Percentiles rank a stretch among this genome's conserved stretches.
phyloP scores from a whole-genome alignment of 129 eudicot species.

The Chrysanthemum makinoi region DNA sequence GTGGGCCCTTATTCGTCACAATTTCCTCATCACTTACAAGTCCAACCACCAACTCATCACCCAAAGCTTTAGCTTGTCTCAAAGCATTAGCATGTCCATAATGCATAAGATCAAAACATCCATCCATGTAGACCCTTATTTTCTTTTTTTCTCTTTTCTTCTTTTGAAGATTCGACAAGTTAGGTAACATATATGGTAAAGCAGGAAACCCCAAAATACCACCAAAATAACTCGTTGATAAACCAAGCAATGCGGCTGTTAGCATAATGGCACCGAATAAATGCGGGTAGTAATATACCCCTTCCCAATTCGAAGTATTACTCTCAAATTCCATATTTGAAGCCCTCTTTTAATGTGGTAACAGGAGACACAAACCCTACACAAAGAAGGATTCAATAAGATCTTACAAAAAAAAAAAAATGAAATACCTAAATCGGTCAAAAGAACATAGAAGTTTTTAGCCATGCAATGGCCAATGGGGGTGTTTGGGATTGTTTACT shows the following conservation, averaged over 20 bases:
- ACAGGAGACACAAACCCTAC: constrained; percentile 77
- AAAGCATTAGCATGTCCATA: constrained; percentile 40
- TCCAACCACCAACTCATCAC: constrained; percentile 90
- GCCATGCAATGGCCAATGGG: not conserved
- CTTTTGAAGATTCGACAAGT: constrained; percentile 26
- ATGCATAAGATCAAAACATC: constrained; percentile 42
- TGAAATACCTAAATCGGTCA: not conserved
- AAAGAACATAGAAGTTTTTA: not conserved
- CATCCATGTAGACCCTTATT: constrained; percentile 42
- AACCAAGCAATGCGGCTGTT: constrained; percentile 72
- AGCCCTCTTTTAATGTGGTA: constrained; percentile 19
- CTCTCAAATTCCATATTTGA: constrained; percentile 68
- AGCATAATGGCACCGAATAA: constrained; percentile 80
- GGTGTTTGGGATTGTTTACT: not conserved
- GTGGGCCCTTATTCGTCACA: constrained; percentile 79
- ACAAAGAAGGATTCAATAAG: not conserved
- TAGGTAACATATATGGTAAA: constrained; percentile 39
- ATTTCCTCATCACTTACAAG: constrained; percentile 89
- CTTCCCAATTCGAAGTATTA: constrained; percentile 63
- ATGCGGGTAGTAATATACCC: constrained; percentile 72
- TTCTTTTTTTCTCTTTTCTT: constrained; percentile 28
- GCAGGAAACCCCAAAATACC: constrained; percentile 53
- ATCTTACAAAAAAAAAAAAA: not conserved
- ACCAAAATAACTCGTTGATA: constrained; percentile 76
- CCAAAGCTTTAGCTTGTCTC: constrained; percentile 45